Conservation (phyloP, 2,329 filamentous ascomycete genomes). For the Xylaria sp. region DNA sequence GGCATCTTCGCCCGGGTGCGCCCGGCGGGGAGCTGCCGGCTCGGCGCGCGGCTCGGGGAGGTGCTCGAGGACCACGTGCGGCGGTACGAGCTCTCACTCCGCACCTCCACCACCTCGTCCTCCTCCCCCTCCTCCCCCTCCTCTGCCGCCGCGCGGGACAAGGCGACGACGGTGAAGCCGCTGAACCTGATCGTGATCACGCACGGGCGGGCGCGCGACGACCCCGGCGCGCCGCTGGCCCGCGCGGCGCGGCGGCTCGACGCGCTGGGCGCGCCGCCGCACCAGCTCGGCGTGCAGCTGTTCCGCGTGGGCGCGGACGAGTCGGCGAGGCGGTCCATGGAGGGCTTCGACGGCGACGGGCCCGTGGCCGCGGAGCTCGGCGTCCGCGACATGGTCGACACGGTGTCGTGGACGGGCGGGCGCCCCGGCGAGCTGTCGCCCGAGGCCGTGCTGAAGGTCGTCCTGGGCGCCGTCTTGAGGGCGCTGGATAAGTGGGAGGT, state of each 20-base stretch:
- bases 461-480: slow-evolving; percentile 59
- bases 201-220: slow-evolving; percentile 68
- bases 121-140: no score
- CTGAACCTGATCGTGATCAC: slow-evolving; percentile 78
- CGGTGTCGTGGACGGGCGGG: slow-evolving; percentile 62
- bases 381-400: slow-evolving; percentile 74
- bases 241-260: slow-evolving; percentile 64
- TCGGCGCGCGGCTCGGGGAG: slow-evolving; percentile 20
- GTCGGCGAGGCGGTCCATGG: slow-evolving; percentile 57
- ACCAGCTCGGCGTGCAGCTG: slow-evolving; percentile 76
- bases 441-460: slow-evolving; percentile 65
- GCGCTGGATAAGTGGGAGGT: slow-evolving; percentile 27
- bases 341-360: slow-evolving; percentile 66
- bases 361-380: slow-evolving; percentile 49
- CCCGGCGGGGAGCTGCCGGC: slow-evolving; percentile 25
- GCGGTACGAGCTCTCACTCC: neutral
- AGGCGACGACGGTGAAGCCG: slow-evolving; percentile 48
- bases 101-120: no score
- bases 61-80: slow-evolving; percentile 28
- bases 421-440: slow-evolving; percentile 51
- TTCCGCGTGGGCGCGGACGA: slow-evolving; percentile 72
- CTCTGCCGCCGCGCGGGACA: neutral
- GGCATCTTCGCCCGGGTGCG: slow-evolving; percentile 33
- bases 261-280: slow-evolving; percentile 59
- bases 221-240: slow-evolving; percentile 63